Evolutionary conservation across 345 rosid species (phyloP).

Genomic region (Eucalyptus viminalis): DNA sequence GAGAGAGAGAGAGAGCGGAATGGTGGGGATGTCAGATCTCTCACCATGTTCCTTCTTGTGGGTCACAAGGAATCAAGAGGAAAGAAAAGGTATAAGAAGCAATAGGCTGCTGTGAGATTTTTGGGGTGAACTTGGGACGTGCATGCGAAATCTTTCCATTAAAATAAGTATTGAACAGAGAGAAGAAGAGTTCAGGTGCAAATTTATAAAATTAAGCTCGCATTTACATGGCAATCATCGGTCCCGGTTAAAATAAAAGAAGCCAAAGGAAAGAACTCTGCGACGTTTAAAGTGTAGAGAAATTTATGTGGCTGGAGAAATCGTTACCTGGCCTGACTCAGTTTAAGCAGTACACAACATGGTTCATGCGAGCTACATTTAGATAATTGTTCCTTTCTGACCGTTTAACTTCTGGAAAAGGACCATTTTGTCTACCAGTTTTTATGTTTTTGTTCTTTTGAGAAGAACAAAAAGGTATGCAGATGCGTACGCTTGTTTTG

Average conservation of each 20-base stretch:
- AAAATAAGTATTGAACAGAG: background rate
- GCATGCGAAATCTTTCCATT: background rate
- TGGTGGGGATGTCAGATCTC: background rate
- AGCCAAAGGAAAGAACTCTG: background rate
- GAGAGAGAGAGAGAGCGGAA: background rate
- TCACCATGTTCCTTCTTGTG: background rate
- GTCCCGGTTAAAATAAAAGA: background rate
- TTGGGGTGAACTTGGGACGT: too few relatives aligned
- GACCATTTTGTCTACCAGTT: background rate
- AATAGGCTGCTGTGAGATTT: too few relatives aligned
- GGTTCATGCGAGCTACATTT: background rate
- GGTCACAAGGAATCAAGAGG: background rate
- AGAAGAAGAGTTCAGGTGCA: background rate
- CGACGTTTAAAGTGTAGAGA: background rate
- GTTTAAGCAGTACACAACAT: background rate
- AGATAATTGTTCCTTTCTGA: background rate
- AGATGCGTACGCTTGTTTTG: background rate
- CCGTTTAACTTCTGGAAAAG: background rate
- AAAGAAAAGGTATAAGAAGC: background rate
- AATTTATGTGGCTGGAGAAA: background rate
- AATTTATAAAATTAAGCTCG: background rate
- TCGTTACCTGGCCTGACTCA: background rate
- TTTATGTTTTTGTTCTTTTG: background rate
- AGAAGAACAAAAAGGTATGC: background rate
- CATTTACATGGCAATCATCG: background rate